These are phyloP conservation scores for Monilinia fructigena DNA, from an alignment of 2,329 filamentous ascomycete genomes.

Conservation along the genomic window DNA sequence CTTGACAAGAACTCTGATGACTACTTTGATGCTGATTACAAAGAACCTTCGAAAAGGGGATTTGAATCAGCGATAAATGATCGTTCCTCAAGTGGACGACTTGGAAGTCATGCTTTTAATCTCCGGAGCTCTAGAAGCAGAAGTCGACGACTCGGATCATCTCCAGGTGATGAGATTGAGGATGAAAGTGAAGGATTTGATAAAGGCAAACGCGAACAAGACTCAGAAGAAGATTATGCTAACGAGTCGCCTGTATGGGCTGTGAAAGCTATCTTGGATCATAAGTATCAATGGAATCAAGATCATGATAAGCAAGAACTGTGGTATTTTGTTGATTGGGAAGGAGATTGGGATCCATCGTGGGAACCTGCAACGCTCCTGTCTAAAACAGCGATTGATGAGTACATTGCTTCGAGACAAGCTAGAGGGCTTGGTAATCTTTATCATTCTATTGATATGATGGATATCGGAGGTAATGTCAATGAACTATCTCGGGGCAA, in stretches of 20 bases:
- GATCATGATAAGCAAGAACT: constrained; percentile 14
- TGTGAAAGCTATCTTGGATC: constrained; percentile 32
- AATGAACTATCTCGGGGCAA: neutral
- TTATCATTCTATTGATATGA: neutral
- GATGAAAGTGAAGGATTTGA: neutral
- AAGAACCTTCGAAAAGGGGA: neutral
- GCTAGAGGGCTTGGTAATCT: constrained; percentile 1
- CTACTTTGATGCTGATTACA: constrained; percentile 7
- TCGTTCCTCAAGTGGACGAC: neutral
- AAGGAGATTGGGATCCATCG: constrained; percentile 30
- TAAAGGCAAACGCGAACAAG: constrained; percentile 14
- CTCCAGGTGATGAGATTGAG: neutral
- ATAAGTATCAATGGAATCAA: constrained; percentile 22
- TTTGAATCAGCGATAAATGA: neutral
- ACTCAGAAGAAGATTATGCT: constrained; percentile 13
- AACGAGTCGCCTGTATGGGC: constrained; percentile 22
- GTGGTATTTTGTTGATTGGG: constrained; percentile 37
- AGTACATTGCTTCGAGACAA: constrained; percentile 24
- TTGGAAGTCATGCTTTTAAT: constrained; percentile 9
- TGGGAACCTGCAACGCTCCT: constrained; percentile 37
- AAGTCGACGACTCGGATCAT: constrained; percentile 9
- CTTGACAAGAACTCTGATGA: neutral
- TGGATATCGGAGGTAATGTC: neutral
- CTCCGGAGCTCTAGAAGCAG: constrained; percentile 9
- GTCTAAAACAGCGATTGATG: constrained; percentile 20